Conservation (phyloP, 2,329 filamentous ascomycete species). For the Aspergillus flavus region DNA sequence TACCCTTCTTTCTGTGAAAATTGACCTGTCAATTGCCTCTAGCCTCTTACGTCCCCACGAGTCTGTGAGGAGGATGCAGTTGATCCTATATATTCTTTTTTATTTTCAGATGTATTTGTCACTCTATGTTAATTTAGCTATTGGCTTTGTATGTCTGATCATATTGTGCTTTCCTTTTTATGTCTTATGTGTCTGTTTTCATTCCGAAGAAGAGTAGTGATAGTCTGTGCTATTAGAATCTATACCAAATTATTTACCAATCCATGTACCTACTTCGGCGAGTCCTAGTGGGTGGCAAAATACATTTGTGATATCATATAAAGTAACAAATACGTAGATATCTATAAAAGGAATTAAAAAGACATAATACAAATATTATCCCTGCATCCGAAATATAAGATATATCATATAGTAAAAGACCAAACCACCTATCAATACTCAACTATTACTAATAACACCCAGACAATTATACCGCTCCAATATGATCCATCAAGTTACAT, state of each 20-base stretch:
- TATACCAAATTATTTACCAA: not conserved
- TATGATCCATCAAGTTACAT: no score
- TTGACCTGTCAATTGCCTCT: not conserved
- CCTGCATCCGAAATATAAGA: no score
- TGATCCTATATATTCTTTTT: slow-evolving; percentile 5
- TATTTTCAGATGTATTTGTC: not conserved
- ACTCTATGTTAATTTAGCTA: not conserved
- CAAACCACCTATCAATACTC: no score
- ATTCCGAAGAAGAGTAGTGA: not conserved
- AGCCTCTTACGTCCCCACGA: not conserved
- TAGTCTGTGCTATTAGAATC: not conserved
- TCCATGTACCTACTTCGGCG: no score
- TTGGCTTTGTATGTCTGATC: not conserved
- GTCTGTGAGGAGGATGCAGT: not conserved
- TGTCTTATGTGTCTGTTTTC: not conserved
- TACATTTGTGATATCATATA: not conserved
- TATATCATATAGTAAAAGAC: no score
- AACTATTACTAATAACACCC: no score
- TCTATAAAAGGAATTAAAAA: no score
- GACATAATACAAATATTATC: no score
- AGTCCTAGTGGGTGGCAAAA: not conserved
- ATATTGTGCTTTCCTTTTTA: not conserved
- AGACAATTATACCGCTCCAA: no score
- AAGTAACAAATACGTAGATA: no score
- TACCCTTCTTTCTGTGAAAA: not conserved